Base-by-base conservation (phyloP, 2,329 filamentous ascomycete genomes). In the Trichoderma sp. region DNA sequence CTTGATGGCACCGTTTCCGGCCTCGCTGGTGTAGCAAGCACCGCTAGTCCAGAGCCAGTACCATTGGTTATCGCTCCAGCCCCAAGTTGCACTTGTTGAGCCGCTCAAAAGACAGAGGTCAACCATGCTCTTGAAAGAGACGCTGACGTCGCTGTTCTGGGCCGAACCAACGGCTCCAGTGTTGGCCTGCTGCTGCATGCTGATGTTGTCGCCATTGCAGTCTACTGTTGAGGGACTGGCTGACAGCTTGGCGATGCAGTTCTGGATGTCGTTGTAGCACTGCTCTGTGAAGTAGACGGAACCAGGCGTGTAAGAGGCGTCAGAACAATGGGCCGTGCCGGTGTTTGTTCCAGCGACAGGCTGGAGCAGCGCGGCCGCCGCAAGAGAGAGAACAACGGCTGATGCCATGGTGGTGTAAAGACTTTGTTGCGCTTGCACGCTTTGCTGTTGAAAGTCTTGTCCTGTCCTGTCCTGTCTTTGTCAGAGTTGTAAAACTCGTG, bases 111-210 rank as follows among this genome's bases (percentile, higher is more conserved):
- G 63, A 72, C 75, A 76, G 18, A 62, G 24, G 5, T 76, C 71
- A 1, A 18, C 8, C 11, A 75, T 75, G 24, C 65, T 60, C 29
- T 75, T 38, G 59, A 66, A 75, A 8, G 65, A 74, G 21, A 71
- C 60, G n/a, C 27, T 38, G 14, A 56, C 29, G 27, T 75, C 59
- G 64, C 53, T 60, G 53, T 71, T 76, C 11, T 24, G 64, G 31
- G 38, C 56, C 6, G 75, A 38, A 16, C 59, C 59, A 33, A 62
- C 59, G 11, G 63, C 63, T 63, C 29, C 27, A 16, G 35, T 53
- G 11, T 71, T 76, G 18, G 64, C 68, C 38, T 73, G 68, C 68
- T 75, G 74, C 69, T 75, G 68, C 74, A 75, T 73, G 14, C 31
- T 50, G n/a, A 75, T 24, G 38, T 65, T 65, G 38, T 24, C 64